Percentiles rank a stretch among this genome's conserved stretches.
phyloP scores from a whole-genome alignment of 2,329 filamentous ascomycete species.

The Sporothrix curviconia region DNA sequence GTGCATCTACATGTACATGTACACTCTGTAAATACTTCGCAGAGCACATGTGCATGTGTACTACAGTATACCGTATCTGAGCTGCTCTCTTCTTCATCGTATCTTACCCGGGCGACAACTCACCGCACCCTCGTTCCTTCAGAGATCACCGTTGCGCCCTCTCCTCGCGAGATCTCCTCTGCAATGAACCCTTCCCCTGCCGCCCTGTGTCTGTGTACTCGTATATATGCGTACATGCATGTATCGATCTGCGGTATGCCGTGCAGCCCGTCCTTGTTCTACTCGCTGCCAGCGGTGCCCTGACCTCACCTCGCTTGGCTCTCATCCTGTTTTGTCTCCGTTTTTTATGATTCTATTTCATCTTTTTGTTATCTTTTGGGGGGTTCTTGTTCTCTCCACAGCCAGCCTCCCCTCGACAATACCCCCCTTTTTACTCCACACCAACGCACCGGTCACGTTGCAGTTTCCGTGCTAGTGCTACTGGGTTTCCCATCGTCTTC shows the following conservation, averaged over 20 bases:
- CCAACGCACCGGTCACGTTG: conserved; percentile 10
- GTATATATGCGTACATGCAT: too few relatives aligned
- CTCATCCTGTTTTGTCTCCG: not conserved
- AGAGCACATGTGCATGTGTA: too few relatives aligned
- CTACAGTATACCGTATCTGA: too few relatives aligned
- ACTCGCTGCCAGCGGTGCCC: not conserved
- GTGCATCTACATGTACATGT: too few relatives aligned
- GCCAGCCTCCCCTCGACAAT: not conserved
- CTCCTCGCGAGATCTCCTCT: not conserved
- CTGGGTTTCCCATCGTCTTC: too few relatives aligned
- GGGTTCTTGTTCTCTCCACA: not conserved
- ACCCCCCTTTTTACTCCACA: conserved; percentile 8
- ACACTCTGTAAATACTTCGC: too few relatives aligned
- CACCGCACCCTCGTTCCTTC: not conserved
- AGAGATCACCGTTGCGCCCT: not conserved
- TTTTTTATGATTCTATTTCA: not conserved
- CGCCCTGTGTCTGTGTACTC: not conserved
- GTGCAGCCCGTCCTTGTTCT: conserved; percentile 11
- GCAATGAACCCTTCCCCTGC: not conserved
- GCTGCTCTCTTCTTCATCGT: not conserved
- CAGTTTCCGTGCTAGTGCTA: conserved; percentile 14
- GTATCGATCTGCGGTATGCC: conserved; percentile 16
- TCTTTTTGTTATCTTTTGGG: too few relatives aligned
- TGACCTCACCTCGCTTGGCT: not conserved
- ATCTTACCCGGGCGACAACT: not conserved